Evolutionary conservation across 305 asterid species (phyloP).

Genomic region (Solanum hybrid): DNA sequence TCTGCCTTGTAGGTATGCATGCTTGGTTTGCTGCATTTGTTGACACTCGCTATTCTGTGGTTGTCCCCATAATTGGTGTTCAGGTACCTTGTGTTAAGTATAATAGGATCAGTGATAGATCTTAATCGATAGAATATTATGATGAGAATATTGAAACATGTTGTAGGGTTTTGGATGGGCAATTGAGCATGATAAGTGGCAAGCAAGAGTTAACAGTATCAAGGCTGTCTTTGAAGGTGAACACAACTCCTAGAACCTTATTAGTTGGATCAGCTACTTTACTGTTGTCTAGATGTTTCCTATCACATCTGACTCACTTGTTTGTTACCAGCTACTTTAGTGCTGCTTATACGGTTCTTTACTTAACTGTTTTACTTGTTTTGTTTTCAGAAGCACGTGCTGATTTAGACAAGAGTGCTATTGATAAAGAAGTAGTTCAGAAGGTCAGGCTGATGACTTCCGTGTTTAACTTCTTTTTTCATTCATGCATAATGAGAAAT

Average conservation of each 20-base stretch:
- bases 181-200: slow-evolving; percentile 74
- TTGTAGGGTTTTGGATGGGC: slow-evolving; percentile 89
- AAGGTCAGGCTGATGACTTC: slow-evolving; percentile 27
- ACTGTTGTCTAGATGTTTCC: not conserved
- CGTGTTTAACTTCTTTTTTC: not conserved
- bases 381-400: slow-evolving; percentile 60
- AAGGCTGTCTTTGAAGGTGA: slow-evolving; percentile 77
- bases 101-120: not conserved
- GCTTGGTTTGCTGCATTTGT: slow-evolving; percentile 90
- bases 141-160: not conserved
- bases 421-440: slow-evolving; percentile 74
- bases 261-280: not conserved
- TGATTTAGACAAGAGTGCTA: slow-evolving; percentile 51
- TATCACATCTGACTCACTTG: not conserved
- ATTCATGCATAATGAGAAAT: not conserved
- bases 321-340: not conserved
- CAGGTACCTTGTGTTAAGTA: slow-evolving; percentile 41
- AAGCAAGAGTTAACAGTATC: slow-evolving; percentile 82
- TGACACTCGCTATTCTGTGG: slow-evolving; percentile 81
- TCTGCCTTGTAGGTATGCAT: slow-evolving; percentile 73
- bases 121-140: not conserved
- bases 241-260: not conserved
- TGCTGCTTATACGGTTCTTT: not conserved
- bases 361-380: not conserved
- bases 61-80: slow-evolving; percentile 80